Evolutionary conservation across 2,329 filamentous ascomycete genomes (phyloP).

Genomic region (Colletotrichum sp.): DNA sequence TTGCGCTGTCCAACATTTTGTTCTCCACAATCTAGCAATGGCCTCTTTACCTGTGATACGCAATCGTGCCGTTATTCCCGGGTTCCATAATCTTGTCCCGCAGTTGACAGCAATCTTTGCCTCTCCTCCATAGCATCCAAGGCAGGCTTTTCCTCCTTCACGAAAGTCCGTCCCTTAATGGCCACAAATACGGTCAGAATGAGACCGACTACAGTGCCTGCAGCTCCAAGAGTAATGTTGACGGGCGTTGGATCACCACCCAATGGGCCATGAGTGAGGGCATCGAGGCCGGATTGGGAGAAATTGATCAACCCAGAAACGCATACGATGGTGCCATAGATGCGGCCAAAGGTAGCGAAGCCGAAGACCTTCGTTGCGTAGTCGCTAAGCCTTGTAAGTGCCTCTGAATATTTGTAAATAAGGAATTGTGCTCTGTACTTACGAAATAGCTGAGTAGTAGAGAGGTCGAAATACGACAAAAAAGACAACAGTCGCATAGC

Average conservation of each 20-base stretch:
- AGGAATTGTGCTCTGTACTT: conserved; percentile 25
- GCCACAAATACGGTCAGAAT: conserved; percentile 60
- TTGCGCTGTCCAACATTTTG: rapidly evolving
- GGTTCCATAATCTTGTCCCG: background rate
- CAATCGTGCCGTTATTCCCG: background rate
- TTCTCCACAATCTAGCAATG: background rate
- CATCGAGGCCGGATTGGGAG: conserved; percentile 71
- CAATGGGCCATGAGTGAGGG: conserved; percentile 68
- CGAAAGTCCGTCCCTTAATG: conserved; percentile 21
- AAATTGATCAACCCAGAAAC: conserved; percentile 76
- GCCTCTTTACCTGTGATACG: background rate
- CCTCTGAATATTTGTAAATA: rapidly evolving
- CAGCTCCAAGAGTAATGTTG: conserved; percentile 61
- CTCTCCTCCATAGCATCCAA: conserved; percentile 4
- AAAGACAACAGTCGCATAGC: conserved; percentile 69
- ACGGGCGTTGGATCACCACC: conserved; percentile 67
- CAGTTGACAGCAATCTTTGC: background rate
- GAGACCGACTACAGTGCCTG: conserved; percentile 60
- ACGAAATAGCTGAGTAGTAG: conserved; percentile 78
- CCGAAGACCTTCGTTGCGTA: conserved; percentile 83
- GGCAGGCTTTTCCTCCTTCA: conserved; percentile 4
- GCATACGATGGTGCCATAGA: conserved; percentile 79
- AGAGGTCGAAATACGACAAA: conserved; percentile 78
- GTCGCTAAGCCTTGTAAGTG: conserved; percentile 46
- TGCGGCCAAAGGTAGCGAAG: conserved; percentile 80